These are phyloP conservation scores for Fusarium ramigenum DNA, from an alignment of 2,329 filamentous ascomycete species.

Conservation along the genomic window DNA sequence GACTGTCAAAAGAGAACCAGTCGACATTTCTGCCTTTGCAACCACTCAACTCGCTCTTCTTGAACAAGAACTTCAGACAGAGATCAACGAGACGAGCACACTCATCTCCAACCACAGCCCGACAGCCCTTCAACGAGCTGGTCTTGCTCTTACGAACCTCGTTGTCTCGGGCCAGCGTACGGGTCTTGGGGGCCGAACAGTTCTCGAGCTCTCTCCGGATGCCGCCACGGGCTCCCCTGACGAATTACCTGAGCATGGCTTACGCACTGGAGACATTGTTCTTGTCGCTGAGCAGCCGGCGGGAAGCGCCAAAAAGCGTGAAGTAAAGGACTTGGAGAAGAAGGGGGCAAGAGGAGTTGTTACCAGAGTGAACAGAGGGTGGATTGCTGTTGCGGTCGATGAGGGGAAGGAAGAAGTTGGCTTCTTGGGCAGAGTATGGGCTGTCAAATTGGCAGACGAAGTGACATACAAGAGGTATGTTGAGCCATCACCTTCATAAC, in stretches of 20 bases:
- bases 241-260: constrained; percentile 77
- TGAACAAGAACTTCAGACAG: constrained; percentile 74
- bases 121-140: constrained; percentile 74
- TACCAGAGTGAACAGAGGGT: constrained; percentile 66
- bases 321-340: constrained; percentile 75
- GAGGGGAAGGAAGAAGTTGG: constrained; percentile 64
- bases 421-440: constrained; percentile 64
- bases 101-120: constrained; percentile 76
- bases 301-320: constrained; percentile 76
- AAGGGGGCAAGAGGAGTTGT: constrained; percentile 77
- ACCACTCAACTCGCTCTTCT: constrained; percentile 76
- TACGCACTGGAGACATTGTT: constrained; percentile 82
- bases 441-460: constrained; percentile 74
- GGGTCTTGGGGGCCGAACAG: constrained; percentile 88
- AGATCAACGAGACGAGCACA: constrained; percentile 74
- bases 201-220: constrained; percentile 82
- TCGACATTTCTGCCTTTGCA: constrained; percentile 76
- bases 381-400: constrained; percentile 74
- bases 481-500: neutral
- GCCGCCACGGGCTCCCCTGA: constrained; percentile 65
- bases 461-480: constrained; percentile 68
- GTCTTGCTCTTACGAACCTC: constrained; percentile 83
- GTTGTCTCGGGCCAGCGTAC: constrained; percentile 80
- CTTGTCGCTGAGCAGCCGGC: constrained; percentile 78
- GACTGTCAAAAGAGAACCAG: constrained; percentile 51